Percentiles rank a stretch among this genome's conserved stretches.
Evolutionary conservation across 768 basidiomycete species (phyloP).

Genomic region (Suillus tomentosus): DNA sequence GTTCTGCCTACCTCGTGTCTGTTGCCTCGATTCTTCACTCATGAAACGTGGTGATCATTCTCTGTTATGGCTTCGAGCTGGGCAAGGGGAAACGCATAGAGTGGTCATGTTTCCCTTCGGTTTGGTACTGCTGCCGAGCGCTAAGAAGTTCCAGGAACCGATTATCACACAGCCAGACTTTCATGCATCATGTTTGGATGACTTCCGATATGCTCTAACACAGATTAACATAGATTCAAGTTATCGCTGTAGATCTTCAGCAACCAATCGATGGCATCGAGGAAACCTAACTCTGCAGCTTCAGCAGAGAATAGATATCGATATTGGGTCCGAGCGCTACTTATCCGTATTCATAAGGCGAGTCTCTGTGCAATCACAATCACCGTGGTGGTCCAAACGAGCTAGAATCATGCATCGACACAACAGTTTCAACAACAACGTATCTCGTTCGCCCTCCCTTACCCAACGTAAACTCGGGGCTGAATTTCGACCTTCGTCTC

Average conservation of each 20-base stretch:
- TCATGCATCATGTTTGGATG: not conserved
- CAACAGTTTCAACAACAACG: not conserved
- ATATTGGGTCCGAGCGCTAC: slow-evolving; percentile 5
- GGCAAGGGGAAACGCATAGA: not conserved
- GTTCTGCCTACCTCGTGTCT: slow-evolving; percentile 6
- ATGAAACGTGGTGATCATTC: not conserved
- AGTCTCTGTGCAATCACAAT: not conserved
- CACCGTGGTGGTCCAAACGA: slow-evolving; percentile 1
- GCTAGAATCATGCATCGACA: not conserved
- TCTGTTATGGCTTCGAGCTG: not conserved
- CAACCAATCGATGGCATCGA: slow-evolving; percentile 5
- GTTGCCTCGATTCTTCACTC: not conserved
- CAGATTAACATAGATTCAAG: slow-evolving; percentile 1
- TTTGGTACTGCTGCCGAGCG: slow-evolving; percentile 3
- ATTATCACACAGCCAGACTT: not conserved
- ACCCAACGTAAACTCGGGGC: slow-evolving; percentile 7
- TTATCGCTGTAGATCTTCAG: not conserved
- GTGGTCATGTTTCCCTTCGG: not conserved
- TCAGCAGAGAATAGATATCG: not conserved
- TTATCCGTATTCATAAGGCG: slow-evolving; percentile 1
- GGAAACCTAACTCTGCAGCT: slow-evolving; percentile 2
- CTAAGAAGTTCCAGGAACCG: slow-evolving; percentile 7
- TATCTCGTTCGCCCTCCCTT: not conserved
- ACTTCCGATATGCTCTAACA: not conserved
- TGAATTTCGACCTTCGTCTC: not conserved